Evolutionary conservation across 257 asterid species (phyloP), one percentile per base, ranked within the genome.

Genomic region (Solanum bulbocastanum): DNA sequence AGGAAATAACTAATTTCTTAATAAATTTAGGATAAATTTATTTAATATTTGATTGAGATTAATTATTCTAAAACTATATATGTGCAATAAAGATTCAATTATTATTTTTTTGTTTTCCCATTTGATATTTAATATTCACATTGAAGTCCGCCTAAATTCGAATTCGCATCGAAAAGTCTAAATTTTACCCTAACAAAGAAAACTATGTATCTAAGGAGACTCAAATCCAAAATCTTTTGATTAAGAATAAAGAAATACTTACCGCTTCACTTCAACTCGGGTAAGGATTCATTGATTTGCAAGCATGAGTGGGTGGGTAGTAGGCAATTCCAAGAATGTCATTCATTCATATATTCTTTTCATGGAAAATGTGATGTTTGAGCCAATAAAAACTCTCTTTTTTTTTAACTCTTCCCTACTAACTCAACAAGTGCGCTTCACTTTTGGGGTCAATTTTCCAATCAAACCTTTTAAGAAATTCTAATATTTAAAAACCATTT

Each of bases 211-310:
- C 52, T 44, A 44, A 44, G 2, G 16, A 52, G 0, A 16, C 8
- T 52, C 9, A 16, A 52, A 52, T 5, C 4, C 1, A 5, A 52
- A 5, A 16, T 52, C 3, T 16, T 3, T 52, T 52, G 3, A 2
- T 2, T 52, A 15, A 49, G 1, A 16, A 52, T 52, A 1, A 52
- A 5, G 3, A 52, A 16, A 0, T 49, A 49, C 3, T 15, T 49
- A 16, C 8, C 23, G 2, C 1, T 49, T 0, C 0, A 0, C 0
- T 42, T 42, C 0, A 49, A 49, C 60, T 5, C 23, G 3, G 4
- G 2, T 16, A 52, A 52, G 16, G 15, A 79, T 76, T n/a, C 60
- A 76, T 76, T 40, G 36, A 39, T 25, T 79, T 81, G 11, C 42
- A 30, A 46, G 68, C 42, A 46, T 81, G 85, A 30, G 68, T 30